Conservation (phyloP, 1,139 yeast species). For the Waltiozyma sp. region DNA sequence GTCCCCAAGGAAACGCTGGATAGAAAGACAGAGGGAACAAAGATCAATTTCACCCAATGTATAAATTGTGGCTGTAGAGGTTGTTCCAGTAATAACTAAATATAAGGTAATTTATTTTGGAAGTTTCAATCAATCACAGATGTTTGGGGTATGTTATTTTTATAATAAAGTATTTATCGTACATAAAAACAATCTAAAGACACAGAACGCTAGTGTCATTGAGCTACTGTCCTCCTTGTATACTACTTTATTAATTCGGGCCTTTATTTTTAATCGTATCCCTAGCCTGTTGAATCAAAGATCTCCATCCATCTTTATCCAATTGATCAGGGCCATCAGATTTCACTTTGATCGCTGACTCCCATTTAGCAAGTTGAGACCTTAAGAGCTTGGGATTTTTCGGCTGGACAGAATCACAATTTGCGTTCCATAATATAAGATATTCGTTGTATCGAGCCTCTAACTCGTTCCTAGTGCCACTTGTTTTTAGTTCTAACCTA, state of each 20-base stretch:
- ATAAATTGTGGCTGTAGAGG: constrained; percentile 86
- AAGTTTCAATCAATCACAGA: not conserved
- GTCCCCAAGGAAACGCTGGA: constrained; percentile 56
- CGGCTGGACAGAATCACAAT: constrained; percentile 68
- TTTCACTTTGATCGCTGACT: constrained; percentile 25
- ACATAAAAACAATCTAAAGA: too few species aligned
- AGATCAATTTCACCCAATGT: constrained; percentile 43
- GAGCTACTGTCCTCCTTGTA: too few species aligned
- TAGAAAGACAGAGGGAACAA: constrained; percentile 18
- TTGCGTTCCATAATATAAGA: constrained; percentile 72
- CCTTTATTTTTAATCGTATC: not conserved
- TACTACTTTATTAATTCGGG: not conserved
- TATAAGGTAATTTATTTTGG: too few species aligned
- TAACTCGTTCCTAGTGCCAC: constrained; percentile 53
- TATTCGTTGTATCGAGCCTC: constrained; percentile 71
- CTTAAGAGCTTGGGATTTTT: constrained; percentile 42
- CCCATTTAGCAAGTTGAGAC: constrained; percentile 61
- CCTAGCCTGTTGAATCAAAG: constrained; percentile 6
- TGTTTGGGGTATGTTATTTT: too few species aligned
- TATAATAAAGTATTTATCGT: too few species aligned
- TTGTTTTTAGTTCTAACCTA: constrained; percentile 42
- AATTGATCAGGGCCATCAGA: constrained; percentile 20
- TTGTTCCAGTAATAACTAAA: constrained; percentile 69
- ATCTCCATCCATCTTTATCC: constrained; percentile 35
- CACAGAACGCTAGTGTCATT: too few species aligned